These are phyloP conservation scores for Erodium moschatum DNA, from an alignment of 441 rosid species.

Conservation along the genomic window DNA sequence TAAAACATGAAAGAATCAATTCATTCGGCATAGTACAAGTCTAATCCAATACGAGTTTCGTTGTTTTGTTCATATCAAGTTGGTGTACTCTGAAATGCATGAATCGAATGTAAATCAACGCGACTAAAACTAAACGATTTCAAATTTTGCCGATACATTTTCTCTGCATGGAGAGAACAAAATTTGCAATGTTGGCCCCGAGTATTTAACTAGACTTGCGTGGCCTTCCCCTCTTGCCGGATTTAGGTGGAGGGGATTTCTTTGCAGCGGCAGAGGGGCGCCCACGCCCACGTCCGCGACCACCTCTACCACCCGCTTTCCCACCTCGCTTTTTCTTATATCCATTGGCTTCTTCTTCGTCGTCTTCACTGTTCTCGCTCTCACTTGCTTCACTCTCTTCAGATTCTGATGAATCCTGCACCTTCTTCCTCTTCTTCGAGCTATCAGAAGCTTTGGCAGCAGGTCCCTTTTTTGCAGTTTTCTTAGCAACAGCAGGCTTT, in stretches of 20 bases:
- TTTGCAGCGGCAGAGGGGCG: slow-evolving; percentile 31
- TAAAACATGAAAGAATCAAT: not conserved
- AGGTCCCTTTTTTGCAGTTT: slow-evolving; percentile 30
- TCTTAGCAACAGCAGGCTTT: slow-evolving; percentile 31
- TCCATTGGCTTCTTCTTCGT: slow-evolving; percentile 26
- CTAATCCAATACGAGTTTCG: not conserved
- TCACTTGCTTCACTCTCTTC: slow-evolving; percentile 35
- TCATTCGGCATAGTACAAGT: not conserved
- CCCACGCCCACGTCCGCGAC: slow-evolving; percentile 34
- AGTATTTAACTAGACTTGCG: slow-evolving; percentile 32
- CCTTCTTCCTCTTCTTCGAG: slow-evolving; percentile 56
- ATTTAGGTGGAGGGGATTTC: slow-evolving; percentile 34
- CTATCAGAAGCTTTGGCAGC: slow-evolving; percentile 31
- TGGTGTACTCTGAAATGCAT: not conserved
- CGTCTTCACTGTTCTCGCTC: slow-evolving; percentile 41
- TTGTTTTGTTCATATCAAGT: not conserved
- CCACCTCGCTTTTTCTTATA: slow-evolving; percentile 44
- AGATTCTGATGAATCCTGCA: slow-evolving; percentile 52
- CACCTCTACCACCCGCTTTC: slow-evolving; percentile 35
- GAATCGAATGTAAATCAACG: not conserved
- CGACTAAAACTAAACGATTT: not conserved
- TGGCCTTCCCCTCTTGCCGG: slow-evolving; percentile 71
- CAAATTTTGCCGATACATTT: slow-evolving; percentile 8
- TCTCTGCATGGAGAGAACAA: slow-evolving; percentile 39
- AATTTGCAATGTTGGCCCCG: slow-evolving; percentile 25